Percentiles rank a stretch among this genome's conserved stretches.
Conservation (phyloP, 108 stramenopile genomes). For the Aurantiochytrium sp. region DNA sequence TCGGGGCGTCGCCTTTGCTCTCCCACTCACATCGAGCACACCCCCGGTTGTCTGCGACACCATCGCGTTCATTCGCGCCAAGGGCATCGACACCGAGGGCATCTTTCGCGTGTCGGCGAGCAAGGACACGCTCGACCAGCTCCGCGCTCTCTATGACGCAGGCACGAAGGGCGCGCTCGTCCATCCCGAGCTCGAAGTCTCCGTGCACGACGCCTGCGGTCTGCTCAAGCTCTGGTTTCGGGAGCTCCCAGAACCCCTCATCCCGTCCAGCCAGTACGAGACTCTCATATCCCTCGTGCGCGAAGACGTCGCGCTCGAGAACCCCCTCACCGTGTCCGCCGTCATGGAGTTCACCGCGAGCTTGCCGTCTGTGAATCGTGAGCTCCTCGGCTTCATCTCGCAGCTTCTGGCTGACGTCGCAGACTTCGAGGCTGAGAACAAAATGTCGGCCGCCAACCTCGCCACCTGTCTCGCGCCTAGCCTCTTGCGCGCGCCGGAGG, state of each 20-base stretch:
- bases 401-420: not conserved
- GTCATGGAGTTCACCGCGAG: not conserved
- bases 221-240: not conserved
- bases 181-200: not conserved
- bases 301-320: not conserved
- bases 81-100: not conserved
- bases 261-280: not conserved
- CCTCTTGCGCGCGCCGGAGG: not conserved
- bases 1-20: not conserved
- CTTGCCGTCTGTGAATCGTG: not conserved
- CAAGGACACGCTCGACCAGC: not conserved
- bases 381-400: not conserved
- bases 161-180: not conserved
- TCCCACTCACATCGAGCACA: not conserved
- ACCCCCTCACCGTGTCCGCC: not conserved
- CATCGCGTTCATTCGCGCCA: not conserved
- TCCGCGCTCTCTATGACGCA: not conserved
- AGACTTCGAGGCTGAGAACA: not conserved
- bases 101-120: not conserved
- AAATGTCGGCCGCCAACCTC: not conserved
- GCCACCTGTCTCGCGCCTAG: not conserved
- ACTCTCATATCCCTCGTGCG: not conserved
- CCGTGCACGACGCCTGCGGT: not conserved
- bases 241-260: conserved; percentile 1
- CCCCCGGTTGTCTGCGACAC: not conserved